phyloP scores from a whole-genome alignment of 1,284 basidiomycete genomes.

The Irpex rosettiformis region DNA sequence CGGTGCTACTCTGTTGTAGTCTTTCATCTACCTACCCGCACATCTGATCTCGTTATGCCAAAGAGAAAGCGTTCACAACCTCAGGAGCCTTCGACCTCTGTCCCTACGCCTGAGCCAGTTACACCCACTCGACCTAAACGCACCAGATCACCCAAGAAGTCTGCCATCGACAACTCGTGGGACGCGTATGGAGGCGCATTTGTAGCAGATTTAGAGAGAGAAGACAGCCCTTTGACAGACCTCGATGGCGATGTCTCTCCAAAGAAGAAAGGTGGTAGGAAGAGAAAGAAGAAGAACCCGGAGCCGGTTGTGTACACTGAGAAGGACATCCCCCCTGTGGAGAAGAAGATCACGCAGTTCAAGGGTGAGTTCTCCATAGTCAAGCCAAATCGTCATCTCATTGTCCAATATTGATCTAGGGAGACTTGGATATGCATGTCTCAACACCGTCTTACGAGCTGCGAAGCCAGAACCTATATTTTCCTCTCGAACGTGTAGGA shows the following conservation, averaged over 20 bases:
- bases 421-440: conserved; percentile 78
- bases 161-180: neutral
- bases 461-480: conserved; percentile 70
- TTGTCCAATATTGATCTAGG: conserved; percentile 30
- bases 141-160: conserved; percentile 1
- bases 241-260: conserved; percentile 20
- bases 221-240: conserved; percentile 28
- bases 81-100: neutral
- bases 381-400: conserved; percentile 15
- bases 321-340: conserved; percentile 62
- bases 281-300: conserved; percentile 41
- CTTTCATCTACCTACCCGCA: neutral
- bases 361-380: conserved; percentile 38
- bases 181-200: neutral
- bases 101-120: neutral
- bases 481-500: conserved; percentile 50
- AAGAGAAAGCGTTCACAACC: neutral
- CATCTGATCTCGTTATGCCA: neutral
- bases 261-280: conserved; percentile 31
- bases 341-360: conserved; percentile 61
- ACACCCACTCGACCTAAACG: conserved; percentile 2
- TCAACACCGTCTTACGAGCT: conserved; percentile 79
- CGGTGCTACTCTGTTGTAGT: too few species aligned
- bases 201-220: neutral
- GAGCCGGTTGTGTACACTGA: conserved; percentile 55